Base-by-base conservation (phyloP, 2,329 filamentous ascomycete genomes). In the Diaporthe batatas region DNA sequence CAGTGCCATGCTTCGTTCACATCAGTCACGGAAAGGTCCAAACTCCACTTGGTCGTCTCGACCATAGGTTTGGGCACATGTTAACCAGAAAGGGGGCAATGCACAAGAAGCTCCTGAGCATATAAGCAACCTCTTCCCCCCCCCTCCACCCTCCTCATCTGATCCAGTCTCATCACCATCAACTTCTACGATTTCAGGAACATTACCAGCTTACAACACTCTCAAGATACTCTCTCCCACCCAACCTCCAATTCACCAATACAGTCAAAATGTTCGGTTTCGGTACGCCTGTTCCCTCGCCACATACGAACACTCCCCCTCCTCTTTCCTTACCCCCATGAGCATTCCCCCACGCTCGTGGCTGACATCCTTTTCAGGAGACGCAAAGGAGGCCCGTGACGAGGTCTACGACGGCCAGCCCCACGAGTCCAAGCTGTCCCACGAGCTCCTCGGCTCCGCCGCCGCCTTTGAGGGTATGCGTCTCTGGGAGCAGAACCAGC, bases 381-480 rank as follows among this genome's bases (percentile, higher is more conserved):
- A 86, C 71, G 81, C 81, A 74, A 80, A 83, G 74, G 75, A 83
- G 25, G 78, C 82, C n/a, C 85, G 84, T 76, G 81, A 87, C 74
- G 76, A 85, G 76, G 78, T 85, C 74, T 84, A 87, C 78, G 77
- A 82, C 53, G 79, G 79, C 68, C 74, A 82, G 68, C 77, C 77
- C 51, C 86, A 93, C 84, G 84, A 93, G 83, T 86, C 88, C 77
- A 88, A 88, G 79, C 84, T 93, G 79, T 88, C 89, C 77, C 93
- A 96, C 83, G 93, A 96, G 85, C 80, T 94, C 62, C 81, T 95
- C 71, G 93, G 91, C 76, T 93, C 93, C 75, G 94, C 91, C 72
- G 93, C 93, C 72, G 90, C 92, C 75, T 96, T 96, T 80, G 91
- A 90, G 76, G 94, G 91, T 78, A 93, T 96, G 89, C 94, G 94